Base-by-base conservation (phyloP, 345 rosid genomes). In the Salix arbutifolia region DNA sequence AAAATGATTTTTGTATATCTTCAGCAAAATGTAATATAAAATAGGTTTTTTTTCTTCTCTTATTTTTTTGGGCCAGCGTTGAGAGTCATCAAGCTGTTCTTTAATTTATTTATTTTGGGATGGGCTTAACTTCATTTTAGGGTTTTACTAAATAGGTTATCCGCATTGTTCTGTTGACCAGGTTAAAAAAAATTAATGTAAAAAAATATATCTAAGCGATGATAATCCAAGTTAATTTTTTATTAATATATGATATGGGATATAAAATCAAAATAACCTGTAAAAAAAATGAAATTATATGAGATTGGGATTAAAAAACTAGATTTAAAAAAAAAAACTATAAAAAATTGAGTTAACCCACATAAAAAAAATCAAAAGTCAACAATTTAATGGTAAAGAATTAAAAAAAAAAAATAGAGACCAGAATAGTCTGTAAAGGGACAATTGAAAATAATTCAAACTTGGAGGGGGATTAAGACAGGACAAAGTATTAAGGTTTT, bases 211-310 rank as follows among this genome's bases (percentile, higher is more conserved):
- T 40, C 44, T 40, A 40, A 0, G 9, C 2, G 0, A 40, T 40
- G 3, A 40, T 40, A 40, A 10, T 13, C 1, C 12, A 9, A 0
- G 8, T 10, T 2, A 40, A 10, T 10, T 10, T 38, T 40, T 40
- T 0, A 40, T 10, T 40, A 40, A 40, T 0, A 40, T 0, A 0
- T 7, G 8, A 38, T 8, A 12, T 0, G 0, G 0, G 3, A 10
- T 40, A 40, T 40, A 10, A 40, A 10, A 40, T 40, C 1, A 0
- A 40, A 0, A 40, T 40, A 40, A 40, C 0, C 0, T 1, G 2
- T 1, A 37, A 9, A 40, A 38, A 9, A 9, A 40, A 9, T 8
- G 0, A 38, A 38, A 38, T 1, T 0, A 40, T 9, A 40, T 9
- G 3, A 40, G 13, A 40, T 40, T 8, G 0, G 12, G 0, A 40